A percentile compares a stretch with the other conserved stretches of the same genome.
Conservation (phyloP, 2,329 filamentous ascomycete species). For the Pseudogymnoascus sp. region DNA sequence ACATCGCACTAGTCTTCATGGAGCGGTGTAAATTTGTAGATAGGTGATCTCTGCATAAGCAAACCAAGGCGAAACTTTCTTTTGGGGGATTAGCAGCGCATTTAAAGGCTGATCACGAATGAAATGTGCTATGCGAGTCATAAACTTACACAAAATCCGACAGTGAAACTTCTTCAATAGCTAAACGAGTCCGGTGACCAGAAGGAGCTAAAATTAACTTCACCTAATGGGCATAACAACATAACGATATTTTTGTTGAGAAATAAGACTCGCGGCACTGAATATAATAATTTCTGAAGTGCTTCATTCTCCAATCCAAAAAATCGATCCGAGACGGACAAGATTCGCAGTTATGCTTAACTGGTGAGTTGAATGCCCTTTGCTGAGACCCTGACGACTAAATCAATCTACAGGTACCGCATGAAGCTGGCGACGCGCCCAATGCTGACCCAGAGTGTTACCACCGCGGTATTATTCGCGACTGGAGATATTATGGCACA, state of each 20-base stretch:
- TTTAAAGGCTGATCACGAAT: constrained; percentile 3
- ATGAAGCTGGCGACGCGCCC: constrained; percentile 71
- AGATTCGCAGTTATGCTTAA: background rate
- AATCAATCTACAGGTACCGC: constrained; percentile 63
- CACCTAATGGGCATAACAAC: constrained; percentile 4
- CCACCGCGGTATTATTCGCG: constrained; percentile 85
- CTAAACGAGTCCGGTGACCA: constrained; percentile 8
- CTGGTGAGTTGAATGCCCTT: background rate
- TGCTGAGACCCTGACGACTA: background rate
- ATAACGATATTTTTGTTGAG: background rate
- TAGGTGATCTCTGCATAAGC: background rate
- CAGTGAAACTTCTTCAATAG: constrained; percentile 6
- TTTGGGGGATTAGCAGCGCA: background rate
- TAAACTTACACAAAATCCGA: background rate
- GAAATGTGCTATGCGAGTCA: constrained; percentile 7
- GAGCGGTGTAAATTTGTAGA: constrained; percentile 1
- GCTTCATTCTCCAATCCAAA: background rate
- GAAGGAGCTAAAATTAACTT: constrained; percentile 6
- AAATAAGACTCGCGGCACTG: background rate
- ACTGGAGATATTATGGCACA: constrained; percentile 88
- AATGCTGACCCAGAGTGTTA: constrained; percentile 82
- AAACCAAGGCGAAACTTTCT: constrained; percentile 1
- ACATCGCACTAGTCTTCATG: constrained; percentile 1
- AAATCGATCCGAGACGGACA: background rate
- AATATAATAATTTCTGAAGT: background rate